Evolutionary conservation across 169 alveolate species (phyloP).

Genomic region (Plasmodium adleri): DNA sequence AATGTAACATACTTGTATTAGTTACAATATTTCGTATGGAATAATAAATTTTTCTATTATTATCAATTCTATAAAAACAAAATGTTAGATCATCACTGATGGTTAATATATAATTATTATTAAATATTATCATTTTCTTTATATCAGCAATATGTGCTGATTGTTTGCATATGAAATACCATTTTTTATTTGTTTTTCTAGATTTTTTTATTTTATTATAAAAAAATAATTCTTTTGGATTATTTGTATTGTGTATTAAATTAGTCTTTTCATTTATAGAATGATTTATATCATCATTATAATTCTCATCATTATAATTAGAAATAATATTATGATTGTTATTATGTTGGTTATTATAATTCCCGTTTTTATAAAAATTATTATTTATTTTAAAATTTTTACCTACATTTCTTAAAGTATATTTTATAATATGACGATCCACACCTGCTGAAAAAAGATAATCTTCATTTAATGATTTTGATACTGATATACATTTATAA

Average conservation of each 20-base stretch:
- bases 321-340: background rate
- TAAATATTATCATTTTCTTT: slow-evolving; percentile 12
- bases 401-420: background rate
- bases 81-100: slow-evolving; percentile 61
- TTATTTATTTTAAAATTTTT: background rate
- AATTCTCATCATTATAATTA: background rate
- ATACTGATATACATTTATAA: slow-evolving; percentile 32
- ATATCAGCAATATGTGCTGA: slow-evolving; percentile 50
- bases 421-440: slow-evolving; percentile 40
- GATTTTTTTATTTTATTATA: slow-evolving; percentile 10
- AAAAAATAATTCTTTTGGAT: slow-evolving; percentile 3
- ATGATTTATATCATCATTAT: background rate
- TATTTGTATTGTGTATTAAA: background rate
- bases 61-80: slow-evolving; percentile 6
- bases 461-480: slow-evolving; percentile 36
- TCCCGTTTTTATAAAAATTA: background rate
- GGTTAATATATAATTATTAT: background rate
- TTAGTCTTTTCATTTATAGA: background rate
- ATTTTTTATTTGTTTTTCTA: slow-evolving; percentile 16
- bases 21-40: background rate
- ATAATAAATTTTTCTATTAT: slow-evolving; percentile 2
- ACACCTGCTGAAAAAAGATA: slow-evolving; percentile 42
- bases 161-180: slow-evolving; percentile 22
- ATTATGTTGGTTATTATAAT: background rate
- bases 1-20: slow-evolving; percentile 5